Evolutionary conservation across 345 rosid species (phyloP).

Genomic region (Syzygium aqueum): DNA sequence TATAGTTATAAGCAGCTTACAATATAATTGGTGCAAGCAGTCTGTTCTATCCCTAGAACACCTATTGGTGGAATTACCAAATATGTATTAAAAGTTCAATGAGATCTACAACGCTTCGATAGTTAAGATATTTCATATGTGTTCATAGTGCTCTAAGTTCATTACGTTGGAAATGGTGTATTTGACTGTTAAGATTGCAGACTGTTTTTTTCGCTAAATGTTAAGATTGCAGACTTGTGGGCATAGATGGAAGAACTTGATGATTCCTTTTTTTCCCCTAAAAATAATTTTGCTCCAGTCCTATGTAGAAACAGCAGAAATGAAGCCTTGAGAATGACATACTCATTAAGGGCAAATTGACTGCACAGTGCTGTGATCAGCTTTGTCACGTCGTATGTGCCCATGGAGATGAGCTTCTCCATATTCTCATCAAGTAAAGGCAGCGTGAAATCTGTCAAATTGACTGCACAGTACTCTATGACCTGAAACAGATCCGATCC

Average conservation of each 20-base stretch:
- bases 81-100: conserved; percentile 67
- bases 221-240: not conserved
- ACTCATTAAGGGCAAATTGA: too few species aligned
- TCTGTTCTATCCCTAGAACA: conserved; percentile 78
- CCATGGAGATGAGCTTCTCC: too few species aligned
- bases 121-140: conserved; percentile 24
- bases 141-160: not conserved
- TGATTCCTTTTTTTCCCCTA: too few species aligned
- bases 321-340: too few species aligned
- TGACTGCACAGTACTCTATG: accelerated
- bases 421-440: not conserved
- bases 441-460: not conserved
- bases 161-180: not conserved
- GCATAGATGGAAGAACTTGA: too few species aligned
- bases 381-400: too few species aligned
- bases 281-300: too few species aligned
- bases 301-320: too few species aligned
- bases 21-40: conserved; percentile 28
- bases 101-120: conserved; percentile 58
- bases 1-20: not conserved
- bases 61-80: conserved; percentile 54
- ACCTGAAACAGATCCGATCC: not conserved
- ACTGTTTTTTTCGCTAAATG: too few species aligned
- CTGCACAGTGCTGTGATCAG: too few species aligned
- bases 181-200: too few species aligned